Evolutionary conservation across 805 yeast genomes (phyloP), one percentile per base, ranked within the genome.

Genomic region (Saturnispora serradocipensis): DNA sequence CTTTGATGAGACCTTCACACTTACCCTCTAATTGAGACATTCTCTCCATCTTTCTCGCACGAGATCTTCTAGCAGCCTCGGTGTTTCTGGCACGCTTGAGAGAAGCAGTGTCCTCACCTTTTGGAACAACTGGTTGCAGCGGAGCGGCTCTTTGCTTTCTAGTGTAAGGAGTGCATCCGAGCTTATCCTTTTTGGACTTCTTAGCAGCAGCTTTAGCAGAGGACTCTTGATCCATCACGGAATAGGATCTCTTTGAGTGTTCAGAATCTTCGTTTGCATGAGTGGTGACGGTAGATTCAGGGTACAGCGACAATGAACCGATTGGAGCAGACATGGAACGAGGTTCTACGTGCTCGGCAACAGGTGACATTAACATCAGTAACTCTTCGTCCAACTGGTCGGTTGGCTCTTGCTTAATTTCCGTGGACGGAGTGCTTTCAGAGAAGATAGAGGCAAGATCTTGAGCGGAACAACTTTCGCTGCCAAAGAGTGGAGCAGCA

Each of bases 51-150:
- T 90, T 88, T 67, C 96, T 81, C 24, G 97, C 97, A 63, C 97
- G 77, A 27, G 96, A 88, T 64, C 97, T 80, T 68, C 97, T 82
- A 7, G 97, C 97, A 59, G 98, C 97, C 66, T 89, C 96, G n/a
- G 91, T 91, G 77, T 93, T 91, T 69, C 91, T 83, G 8, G 98
- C 98, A 66, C 98, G 83, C 73, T 91, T 91, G 61, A 86, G 67
- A 45, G 88, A 79, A 52, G 76, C 77, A n/a, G 84, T 79, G 67
- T 89, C 96, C 46, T 66, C 69, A 25, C 72, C 66, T 44, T 76
- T 78, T 32, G 78, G 74, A 45, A 78, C 77, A 51, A 89, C 75
- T 9, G 95, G 95, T 58, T 75, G 72, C 67, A 88, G 74, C 8
- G 95, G 95, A 53, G 72, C 70, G 28, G 78, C 56, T 61, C 96